Percentiles rank a stretch among this genome's conserved stretches.
Evolutionary conservation across 1,284 basidiomycete genomes (phyloP).

Genomic region (Papiliotrema fonsecae): DNA sequence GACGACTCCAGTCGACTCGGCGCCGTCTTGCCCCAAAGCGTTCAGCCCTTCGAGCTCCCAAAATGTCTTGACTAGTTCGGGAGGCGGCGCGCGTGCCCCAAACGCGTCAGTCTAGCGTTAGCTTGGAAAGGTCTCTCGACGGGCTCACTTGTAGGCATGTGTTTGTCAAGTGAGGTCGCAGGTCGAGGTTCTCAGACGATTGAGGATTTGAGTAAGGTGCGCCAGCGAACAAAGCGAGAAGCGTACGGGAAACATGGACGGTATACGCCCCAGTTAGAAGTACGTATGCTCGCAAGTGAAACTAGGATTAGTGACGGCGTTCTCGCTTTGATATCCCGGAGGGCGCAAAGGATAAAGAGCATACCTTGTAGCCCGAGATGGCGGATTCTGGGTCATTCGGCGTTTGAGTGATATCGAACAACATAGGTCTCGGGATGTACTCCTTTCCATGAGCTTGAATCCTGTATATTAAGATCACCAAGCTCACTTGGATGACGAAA

Average conservation of each 20-base stretch:
- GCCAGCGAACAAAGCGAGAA: slow-evolving; percentile 80
- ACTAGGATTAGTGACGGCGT: slow-evolving; percentile 53
- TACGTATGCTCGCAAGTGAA: slow-evolving; percentile 92
- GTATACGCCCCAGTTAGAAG: slow-evolving; percentile 74
- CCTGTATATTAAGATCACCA: not conserved
- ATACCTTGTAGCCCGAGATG: slow-evolving; percentile 63
- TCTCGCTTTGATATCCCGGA: slow-evolving; percentile 9
- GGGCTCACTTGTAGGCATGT: slow-evolving; percentile 73
- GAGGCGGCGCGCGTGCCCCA: slow-evolving; percentile 45
- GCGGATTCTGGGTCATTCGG: slow-evolving; percentile 15
- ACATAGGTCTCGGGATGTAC: slow-evolving; percentile 70
- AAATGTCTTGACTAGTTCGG: slow-evolving; percentile 60
- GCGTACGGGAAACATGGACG: slow-evolving; percentile 72
- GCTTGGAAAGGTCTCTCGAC: not conserved
- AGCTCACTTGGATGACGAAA: slow-evolving; percentile 86
- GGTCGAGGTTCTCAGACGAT: slow-evolving; percentile 50
- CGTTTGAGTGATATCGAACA: slow-evolving; percentile 60
- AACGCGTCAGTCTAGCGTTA: slow-evolving; percentile 49
- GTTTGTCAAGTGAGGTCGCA: slow-evolving; percentile 86
- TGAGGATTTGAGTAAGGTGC: slow-evolving; percentile 57
- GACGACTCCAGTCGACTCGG: slow-evolving; percentile 29
- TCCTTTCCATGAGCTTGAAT: slow-evolving; percentile 58
- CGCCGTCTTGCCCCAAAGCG: slow-evolving; percentile 36
- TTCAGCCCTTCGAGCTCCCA: slow-evolving; percentile 67
- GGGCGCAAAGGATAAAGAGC: slow-evolving; percentile 19